These are phyloP conservation scores for Prunus fruticosa DNA, from an alignment of 306 rosid genomes.

Conservation along the genomic window DNA sequence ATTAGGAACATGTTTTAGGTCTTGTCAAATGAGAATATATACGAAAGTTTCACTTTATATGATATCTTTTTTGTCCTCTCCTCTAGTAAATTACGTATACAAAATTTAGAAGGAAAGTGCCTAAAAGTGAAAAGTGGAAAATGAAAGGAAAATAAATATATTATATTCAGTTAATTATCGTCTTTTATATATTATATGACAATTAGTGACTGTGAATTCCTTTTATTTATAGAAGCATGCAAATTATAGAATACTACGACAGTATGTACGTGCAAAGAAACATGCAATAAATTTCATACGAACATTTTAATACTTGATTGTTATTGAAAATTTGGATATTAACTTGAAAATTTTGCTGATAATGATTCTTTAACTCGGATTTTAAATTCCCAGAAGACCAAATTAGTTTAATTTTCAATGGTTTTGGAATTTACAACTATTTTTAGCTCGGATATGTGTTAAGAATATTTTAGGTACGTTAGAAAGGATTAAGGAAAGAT, in stretches of 20 bases:
- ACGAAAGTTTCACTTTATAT: slow-evolving; percentile 26
- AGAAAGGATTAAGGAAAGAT: neutral
- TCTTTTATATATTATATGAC: neutral
- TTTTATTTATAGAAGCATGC: neutral
- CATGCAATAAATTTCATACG: no score
- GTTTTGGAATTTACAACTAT: neutral
- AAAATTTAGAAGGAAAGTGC: neutral
- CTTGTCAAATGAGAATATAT: slow-evolving; percentile 43
- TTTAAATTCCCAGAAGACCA: neutral
- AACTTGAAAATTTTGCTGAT: no score
- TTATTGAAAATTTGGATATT: no score
- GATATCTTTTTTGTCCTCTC: neutral
- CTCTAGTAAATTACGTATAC: neutral
- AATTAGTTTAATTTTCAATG: neutral
- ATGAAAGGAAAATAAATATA: neutral
- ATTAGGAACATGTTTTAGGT: slow-evolving; percentile 32
- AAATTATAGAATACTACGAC: no score
- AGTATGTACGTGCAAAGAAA: no score
- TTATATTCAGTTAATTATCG: neutral
- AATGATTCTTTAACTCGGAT: no score
- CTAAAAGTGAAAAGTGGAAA: neutral
- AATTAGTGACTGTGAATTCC: neutral
- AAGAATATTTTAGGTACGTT: neutral
- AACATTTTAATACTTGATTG: no score
- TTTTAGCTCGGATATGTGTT: neutral